Base-by-base conservation (phyloP, 768 basidiomycete species). In the Rossbeevera mucosa region DNA sequence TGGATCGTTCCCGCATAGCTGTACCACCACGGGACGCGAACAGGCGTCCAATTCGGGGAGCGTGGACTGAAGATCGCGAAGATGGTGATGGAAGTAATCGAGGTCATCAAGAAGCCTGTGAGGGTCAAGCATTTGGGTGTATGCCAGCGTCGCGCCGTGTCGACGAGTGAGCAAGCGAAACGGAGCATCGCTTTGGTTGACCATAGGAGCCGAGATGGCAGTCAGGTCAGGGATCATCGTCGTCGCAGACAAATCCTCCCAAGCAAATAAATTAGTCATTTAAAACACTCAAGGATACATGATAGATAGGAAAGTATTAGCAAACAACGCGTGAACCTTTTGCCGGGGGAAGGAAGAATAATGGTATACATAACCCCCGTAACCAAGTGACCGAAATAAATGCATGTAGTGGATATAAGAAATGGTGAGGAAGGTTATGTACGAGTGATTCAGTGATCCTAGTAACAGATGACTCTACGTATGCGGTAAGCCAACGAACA, bases 91-190 rank as follows among this genome's bases (percentile, higher is more conserved):
- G 30, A 85, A 75, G 59, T 88, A 90, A 5, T 80, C 80, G 51
- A 68, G 71, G 56, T 89, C 83, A 55, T 82, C 70, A 40, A 89
- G 64, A 13, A 91, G 73, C 52, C 69, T 76, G 31, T 83, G 75
- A 9, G 88, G 76, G 43, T 76, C 70, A 31, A 86, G 80, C 89
- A 91, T 91, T 62, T 91, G 88, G 3, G 88, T 86, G 68, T 86
- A 89, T 14, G 81, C 73, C 58, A 83, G 63, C 1, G 86, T 87
- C 24, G 85, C 79, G 18, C 84, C 83, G 66, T 89, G 76, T 53
- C 71, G 72, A 50, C 79, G 75, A 3, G 79, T 78, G 47, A 90
- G 76, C 12, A 79, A 57, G 29, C 88, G 77, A 60, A 89, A 91
- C 1, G 88, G 85, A 0, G 85, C 74, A 58, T 91, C 88, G 24